phyloP scores from a whole-genome alignment of 1,284 basidiomycete genomes.

The Pseudomicrostroma phylloplanum region DNA sequence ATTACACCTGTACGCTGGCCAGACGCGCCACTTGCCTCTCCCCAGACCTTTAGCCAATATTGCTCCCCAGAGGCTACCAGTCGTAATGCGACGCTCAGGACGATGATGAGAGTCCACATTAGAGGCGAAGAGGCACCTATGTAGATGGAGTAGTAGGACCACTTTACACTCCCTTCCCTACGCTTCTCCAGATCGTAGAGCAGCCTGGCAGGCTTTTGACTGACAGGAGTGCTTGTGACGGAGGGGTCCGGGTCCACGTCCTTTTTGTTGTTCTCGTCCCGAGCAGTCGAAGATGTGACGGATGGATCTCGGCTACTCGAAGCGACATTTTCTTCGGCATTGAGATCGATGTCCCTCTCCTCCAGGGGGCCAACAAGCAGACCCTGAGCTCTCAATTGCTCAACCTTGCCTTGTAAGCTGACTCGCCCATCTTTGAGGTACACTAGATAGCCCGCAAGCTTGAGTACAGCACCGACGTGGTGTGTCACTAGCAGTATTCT shows the following conservation, averaged over 20 bases:
- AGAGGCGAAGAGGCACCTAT: constrained; percentile 19
- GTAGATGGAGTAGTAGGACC: constrained; percentile 30
- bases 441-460: constrained; percentile 22
- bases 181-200: constrained; percentile 34
- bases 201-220: constrained; percentile 19
- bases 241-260: background rate
- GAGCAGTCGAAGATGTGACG: background rate
- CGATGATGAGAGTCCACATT: constrained; percentile 18
- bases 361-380: background rate
- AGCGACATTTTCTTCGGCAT: background rate
- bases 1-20: background rate
- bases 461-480: constrained; percentile 30
- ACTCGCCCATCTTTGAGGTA: constrained; percentile 26
- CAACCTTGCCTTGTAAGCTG: constrained; percentile 1
- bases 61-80: constrained; percentile 27
- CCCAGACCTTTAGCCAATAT: constrained; percentile 41
- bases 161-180: constrained; percentile 26
- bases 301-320: background rate
- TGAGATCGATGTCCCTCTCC: background rate
- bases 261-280: background rate
- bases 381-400: background rate
- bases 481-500: constrained; percentile 74
- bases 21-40: constrained; percentile 23
- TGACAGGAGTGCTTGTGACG: background rate
- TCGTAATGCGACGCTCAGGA: constrained; percentile 21